Evolutionary conservation across 1,284 basidiomycete species (phyloP), one percentile per base, ranked within the genome.

Genomic region (Stereum hirsutum): DNA sequence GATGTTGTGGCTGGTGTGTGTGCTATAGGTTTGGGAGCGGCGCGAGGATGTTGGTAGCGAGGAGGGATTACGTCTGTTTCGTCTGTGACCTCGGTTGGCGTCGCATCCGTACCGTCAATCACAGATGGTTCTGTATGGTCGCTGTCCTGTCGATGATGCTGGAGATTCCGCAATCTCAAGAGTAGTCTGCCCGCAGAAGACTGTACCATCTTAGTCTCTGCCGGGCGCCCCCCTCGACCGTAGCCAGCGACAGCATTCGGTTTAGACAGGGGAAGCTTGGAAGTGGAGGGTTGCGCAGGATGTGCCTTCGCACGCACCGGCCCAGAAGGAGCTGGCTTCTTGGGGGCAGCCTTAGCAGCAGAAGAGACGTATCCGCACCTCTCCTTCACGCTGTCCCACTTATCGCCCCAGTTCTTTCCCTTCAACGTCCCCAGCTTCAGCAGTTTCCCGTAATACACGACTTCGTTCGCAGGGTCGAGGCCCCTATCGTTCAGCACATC

Each of bases 351-450:
- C n/a, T n/a, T n/a, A n/a, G 34, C 43, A 24, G 53, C 43, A 11
- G 39, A 42, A 21, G 27, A 21, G 6, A 41, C 58, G 51, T 73
- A 70, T 11, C 67, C 67, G 49, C 76, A 60, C 48, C 77, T 75
- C 27, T 57, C 56, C 63, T 83, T 89, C 37, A 85, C 77, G 46
- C 65, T 64, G 24, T 64, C 62, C 87, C 87, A 90, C 59, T 88
- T 88, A 32, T 79, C 80, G 19, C 68, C 73, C 86, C 86, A 90
- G 54, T 72, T 81, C 42, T 66, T 66, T 12, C 83, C 87, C 61
- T 77, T 83, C 54, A 89, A 55, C 23, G 81, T 86, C 34, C 84
- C 83, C 4, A 90, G 65, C 57, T 89, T 88, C 47, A 90, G 61
- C 26, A 90, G 60, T 57, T 86, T 84, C 21, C 77, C 75, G 57